Conservation (phyloP, 805 yeast species). For the Candida peoriensis region DNA sequence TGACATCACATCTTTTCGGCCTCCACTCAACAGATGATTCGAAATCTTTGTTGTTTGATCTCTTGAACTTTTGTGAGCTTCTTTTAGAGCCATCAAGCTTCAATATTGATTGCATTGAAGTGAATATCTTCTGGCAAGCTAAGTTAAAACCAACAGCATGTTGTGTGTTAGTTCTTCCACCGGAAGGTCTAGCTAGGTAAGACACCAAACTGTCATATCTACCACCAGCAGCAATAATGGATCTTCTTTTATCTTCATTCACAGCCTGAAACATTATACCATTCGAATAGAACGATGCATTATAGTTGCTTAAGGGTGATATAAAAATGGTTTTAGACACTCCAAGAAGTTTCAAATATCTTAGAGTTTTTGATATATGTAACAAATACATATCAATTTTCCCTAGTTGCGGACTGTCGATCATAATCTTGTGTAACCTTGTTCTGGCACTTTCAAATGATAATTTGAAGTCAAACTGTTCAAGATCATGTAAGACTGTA, state of each 20-base stretch:
- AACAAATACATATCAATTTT: constrained; percentile 58
- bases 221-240: constrained; percentile 84
- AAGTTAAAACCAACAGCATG: constrained; percentile 85
- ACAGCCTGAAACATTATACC: constrained; percentile 90
- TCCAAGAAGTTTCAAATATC: constrained; percentile 52
- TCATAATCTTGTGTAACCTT: constrained; percentile 64
- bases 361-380: constrained; percentile 57
- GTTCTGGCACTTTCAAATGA: constrained; percentile 61
- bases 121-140: constrained; percentile 63
- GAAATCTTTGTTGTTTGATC: constrained; percentile 28
- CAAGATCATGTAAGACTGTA: constrained; percentile 76
- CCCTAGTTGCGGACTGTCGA: constrained; percentile 60
- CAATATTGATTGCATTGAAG: constrained; percentile 44
- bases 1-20: constrained; percentile 71
- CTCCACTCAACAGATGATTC: constrained; percentile 39
- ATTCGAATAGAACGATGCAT: constrained; percentile 68
- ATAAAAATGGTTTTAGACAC: constrained; percentile 53
- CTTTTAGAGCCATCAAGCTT: constrained; percentile 28
- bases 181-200: constrained; percentile 55
- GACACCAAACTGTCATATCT: constrained; percentile 75
- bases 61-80: constrained; percentile 27
- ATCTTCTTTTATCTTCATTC: constrained; percentile 48
- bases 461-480: constrained; percentile 69
- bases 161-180: constrained; percentile 31
- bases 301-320: constrained; percentile 82